These are phyloP conservation scores for Saturnispora diversa DNA, from an alignment of 805 yeast species.

Conservation along the genomic window DNA sequence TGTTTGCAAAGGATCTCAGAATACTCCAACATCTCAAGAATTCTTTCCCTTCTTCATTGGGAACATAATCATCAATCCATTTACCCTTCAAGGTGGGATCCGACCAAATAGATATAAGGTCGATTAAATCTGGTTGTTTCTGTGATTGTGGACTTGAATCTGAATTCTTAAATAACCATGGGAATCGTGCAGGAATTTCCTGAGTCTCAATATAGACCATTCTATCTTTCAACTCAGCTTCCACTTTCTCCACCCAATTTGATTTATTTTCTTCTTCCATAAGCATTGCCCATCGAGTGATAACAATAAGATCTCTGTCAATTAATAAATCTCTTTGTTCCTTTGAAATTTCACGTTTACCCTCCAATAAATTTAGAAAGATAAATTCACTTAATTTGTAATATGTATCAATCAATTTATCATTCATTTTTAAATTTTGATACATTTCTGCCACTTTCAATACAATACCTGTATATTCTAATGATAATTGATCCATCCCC, in stretches of 20 bases:
- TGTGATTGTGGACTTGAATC: background rate
- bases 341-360: slow-evolving; percentile 15
- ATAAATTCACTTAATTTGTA: slow-evolving; percentile 22
- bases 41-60: slow-evolving; percentile 15
- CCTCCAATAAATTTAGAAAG: slow-evolving; percentile 23
- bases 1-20: slow-evolving; percentile 18
- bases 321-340: slow-evolving; percentile 22
- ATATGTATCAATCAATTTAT: slow-evolving; percentile 57
- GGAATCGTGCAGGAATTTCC: slow-evolving; percentile 11
- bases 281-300: slow-evolving; percentile 23
- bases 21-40: slow-evolving; percentile 21
- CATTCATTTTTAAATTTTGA: slow-evolving; percentile 53
- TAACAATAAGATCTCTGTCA: slow-evolving; percentile 25
- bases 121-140: slow-evolving; percentile 15
- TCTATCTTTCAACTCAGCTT: slow-evolving; percentile 24
- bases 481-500: slow-evolving; percentile 49
- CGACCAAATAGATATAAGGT: slow-evolving; percentile 19
- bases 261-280: slow-evolving; percentile 10
- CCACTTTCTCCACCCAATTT: slow-evolving; percentile 9
- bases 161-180: slow-evolving; percentile 9
- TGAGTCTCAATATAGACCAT: slow-evolving; percentile 22
- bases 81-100: slow-evolving; percentile 12
- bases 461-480: slow-evolving; percentile 87
- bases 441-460: slow-evolving; percentile 82
- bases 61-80: slow-evolving; percentile 21